These are phyloP conservation scores for Fusarium brevicatenulatum DNA, from an alignment of 2,329 filamentous ascomycete genomes.

Conservation along the genomic window DNA sequence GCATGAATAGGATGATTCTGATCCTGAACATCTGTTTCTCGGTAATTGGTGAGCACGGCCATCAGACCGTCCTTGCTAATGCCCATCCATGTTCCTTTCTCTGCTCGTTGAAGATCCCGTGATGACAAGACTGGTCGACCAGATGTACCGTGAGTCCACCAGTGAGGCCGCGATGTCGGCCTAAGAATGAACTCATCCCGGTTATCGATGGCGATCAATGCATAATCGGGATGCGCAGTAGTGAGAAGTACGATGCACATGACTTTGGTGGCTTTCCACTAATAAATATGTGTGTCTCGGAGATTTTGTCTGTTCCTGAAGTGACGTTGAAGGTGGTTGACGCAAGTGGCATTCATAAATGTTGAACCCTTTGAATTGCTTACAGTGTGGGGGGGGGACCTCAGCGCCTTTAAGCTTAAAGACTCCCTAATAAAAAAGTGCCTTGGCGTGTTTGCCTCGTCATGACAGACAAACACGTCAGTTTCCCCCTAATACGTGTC, in stretches of 20 bases:
- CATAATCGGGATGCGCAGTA: conserved; percentile 79
- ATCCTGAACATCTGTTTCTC: conserved; percentile 63
- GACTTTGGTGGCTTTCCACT: conserved; percentile 1
- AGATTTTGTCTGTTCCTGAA: background rate
- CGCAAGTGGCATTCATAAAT: conserved; percentile 18
- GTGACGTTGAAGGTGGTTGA: conserved; percentile 20
- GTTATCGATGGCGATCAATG: conserved; percentile 80
- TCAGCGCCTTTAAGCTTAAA: conserved; percentile 36
- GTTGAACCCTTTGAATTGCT: background rate
- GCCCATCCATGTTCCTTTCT: conserved; percentile 74
- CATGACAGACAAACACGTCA: conserved; percentile 16
- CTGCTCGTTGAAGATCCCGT: conserved; percentile 68
- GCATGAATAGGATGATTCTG: conserved; percentile 63
- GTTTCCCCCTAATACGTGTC: conserved; percentile 9
- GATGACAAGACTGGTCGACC: conserved; percentile 64
- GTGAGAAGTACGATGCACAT: conserved; percentile 86
- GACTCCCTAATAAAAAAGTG: background rate
- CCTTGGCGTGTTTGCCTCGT: conserved; percentile 1
- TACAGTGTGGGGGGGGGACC: conserved; percentile 22
- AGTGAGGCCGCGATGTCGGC: conserved; percentile 71
- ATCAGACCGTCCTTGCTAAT: conserved; percentile 68
- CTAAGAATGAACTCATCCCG: conserved; percentile 77
- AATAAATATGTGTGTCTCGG: background rate
- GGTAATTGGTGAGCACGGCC: conserved; percentile 74
- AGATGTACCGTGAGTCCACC: conserved; percentile 64